phyloP scores from a whole-genome alignment of 306 rosid species.

The Alnus glutinosa region DNA sequence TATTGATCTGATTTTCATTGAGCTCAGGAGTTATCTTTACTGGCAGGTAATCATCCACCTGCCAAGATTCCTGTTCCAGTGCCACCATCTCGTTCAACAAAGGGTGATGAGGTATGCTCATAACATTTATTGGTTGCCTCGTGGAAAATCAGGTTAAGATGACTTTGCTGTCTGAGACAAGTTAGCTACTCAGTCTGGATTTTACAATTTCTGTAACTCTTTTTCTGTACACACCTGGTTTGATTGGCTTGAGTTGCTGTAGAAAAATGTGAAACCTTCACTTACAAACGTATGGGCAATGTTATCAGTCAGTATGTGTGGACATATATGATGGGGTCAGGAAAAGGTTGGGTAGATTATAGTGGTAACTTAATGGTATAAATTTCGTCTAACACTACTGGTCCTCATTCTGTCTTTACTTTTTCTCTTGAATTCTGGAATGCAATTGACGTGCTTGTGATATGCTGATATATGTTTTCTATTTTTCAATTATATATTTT shows the following conservation, averaged over 20 bases:
- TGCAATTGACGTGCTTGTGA: not conserved
- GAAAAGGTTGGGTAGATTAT: not conserved
- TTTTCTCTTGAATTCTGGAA: not conserved
- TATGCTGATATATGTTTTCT: not conserved
- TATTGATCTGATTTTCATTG: slow-evolving; percentile 3
- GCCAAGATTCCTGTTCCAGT: slow-evolving; percentile 90
- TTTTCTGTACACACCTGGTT: not conserved
- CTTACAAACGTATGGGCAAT: not conserved
- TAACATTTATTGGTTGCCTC: slow-evolving; percentile 24
- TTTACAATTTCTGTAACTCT: not conserved
- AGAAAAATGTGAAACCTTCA: not conserved
- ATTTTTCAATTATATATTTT: not conserved
- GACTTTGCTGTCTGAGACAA: not conserved
- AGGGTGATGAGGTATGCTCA: slow-evolving; percentile 69
- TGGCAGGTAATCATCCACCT: slow-evolving; percentile 74
- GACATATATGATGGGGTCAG: not conserved
- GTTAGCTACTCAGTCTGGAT: not conserved
- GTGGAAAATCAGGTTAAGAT: not conserved
- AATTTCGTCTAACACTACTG: not conserved
- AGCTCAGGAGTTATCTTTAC: slow-evolving; percentile 34
- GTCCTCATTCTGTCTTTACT: not conserved
- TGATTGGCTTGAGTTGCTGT: not conserved
- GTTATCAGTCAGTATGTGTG: not conserved
- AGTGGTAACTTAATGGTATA: not conserved
- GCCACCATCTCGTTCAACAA: slow-evolving; percentile 62